These are phyloP conservation scores for Cetraspora pellucida DNA, from an alignment of 192 early-diverging fungal species.

Conservation along the genomic window DNA sequence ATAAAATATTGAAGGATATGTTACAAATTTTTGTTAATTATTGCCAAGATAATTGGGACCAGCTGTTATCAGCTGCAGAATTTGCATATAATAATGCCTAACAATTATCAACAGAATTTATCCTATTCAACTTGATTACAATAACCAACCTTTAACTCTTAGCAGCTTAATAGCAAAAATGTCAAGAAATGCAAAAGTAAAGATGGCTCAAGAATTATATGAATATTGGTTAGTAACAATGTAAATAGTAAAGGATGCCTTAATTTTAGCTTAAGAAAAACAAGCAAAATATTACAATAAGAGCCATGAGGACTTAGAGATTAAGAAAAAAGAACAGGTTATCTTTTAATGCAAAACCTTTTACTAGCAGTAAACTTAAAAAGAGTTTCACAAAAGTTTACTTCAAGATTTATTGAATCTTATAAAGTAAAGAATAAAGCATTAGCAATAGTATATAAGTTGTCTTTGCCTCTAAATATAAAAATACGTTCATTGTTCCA, in stretches of 20 bases:
- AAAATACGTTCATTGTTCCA: constrained; percentile 50
- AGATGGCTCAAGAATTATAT: neutral
- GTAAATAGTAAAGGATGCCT: neutral
- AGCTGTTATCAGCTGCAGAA: constrained; percentile 43
- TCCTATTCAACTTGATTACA: neutral
- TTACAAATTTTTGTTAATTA: constrained; percentile 39
- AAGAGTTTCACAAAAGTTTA: constrained; percentile 36
- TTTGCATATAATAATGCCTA: constrained; percentile 59
- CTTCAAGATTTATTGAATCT: constrained; percentile 32
- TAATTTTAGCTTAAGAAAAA: too few relatives aligned
- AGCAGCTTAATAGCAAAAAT: too few relatives aligned
- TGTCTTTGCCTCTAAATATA: constrained; percentile 38
- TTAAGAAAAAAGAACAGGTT: constrained; percentile 26
- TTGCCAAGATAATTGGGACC: constrained; percentile 50
- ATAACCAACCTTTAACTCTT: too few relatives aligned
- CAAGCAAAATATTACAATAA: constrained; percentile 19
- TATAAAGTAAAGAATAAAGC: constrained; percentile 33
- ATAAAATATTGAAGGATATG: constrained; percentile 30
- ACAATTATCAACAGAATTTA: neutral
- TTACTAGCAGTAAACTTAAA: too few relatives aligned
- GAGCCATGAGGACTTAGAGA: neutral
- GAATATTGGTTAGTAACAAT: neutral
- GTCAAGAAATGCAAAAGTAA: neutral
- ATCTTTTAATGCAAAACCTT: too few relatives aligned
- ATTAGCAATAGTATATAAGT: constrained; percentile 1